Base-by-base conservation (phyloP, 2,329 filamentous ascomycete genomes). In the Fusarium oxysporum region DNA sequence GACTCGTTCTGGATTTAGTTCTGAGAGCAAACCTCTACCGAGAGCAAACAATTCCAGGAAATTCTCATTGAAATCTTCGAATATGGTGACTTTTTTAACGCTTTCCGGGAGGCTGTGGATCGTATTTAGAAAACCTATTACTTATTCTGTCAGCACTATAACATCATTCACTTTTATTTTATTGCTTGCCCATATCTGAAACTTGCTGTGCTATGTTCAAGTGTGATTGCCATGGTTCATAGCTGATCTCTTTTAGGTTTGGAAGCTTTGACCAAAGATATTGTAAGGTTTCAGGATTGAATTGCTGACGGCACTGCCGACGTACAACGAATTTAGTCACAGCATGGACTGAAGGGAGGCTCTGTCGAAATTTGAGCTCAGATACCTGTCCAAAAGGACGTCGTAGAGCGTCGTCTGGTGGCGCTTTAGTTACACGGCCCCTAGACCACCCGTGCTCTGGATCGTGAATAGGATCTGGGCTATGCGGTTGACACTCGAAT, bases 41-140 rank as follows among this genome's bases (percentile, higher is more conserved):
- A 28, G 45, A 5, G 53, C 33, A 33, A 62, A 59, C 10, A 73
- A 1, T 8, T 62, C 62, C 14, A 72, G 57, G 9, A 69, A 59
- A 3, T 40, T 62, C 40, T 73, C 59, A 6, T 73, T 75, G 0
- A 73, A 75, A 30, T 75, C 72, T 14, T 75, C 68, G 8, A 72
- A 75, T 19, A 70, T 47, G 0, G 14, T 55, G 1, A 75, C 4
- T 6, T 1, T 70, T 21, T 78, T 71, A 37, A 86, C 78, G 17
- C 5, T 35, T 37, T 4, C 38, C 3, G 59, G 28, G 13, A 75
- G 28, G 3, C 8, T 3, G 3, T 25, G 4, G n/a, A 45, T 21
- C 5, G 40, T 23, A 4, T 2, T 21, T 3, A 14, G 7, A 30
- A 32, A 56, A 0, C 0, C 53, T 33, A 6, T 44, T 0, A 13